phyloP scores from a whole-genome alignment of 306 rosid species.

The Vachellia pachyceras region DNA sequence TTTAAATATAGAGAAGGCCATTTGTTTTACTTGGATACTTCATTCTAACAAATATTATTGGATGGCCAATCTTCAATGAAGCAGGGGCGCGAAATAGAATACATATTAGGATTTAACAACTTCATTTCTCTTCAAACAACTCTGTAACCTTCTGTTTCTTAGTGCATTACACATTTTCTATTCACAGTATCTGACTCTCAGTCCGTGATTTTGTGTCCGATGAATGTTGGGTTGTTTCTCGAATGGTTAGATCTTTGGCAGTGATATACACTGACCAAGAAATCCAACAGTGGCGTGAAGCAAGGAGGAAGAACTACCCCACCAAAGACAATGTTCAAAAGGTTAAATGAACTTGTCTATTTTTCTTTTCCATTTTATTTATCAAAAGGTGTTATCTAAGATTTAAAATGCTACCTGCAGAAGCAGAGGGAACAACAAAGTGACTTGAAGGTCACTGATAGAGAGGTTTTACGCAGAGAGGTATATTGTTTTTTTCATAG shows the following conservation, averaged over 20 bases:
- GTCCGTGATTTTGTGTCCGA: conserved; percentile 33
- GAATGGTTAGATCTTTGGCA: conserved; percentile 52
- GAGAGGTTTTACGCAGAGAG: conserved; percentile 66
- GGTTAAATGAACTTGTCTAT: conserved; percentile 51
- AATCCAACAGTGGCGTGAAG: conserved; percentile 86
- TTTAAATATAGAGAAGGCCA: conserved; percentile 11
- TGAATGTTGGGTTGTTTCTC: conserved; percentile 25
- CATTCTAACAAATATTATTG: background rate
- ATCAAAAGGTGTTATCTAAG: conserved; percentile 45
- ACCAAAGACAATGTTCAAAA: conserved; percentile 53
- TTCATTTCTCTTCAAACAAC: conserved; percentile 18
- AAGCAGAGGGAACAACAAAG: conserved; percentile 41
- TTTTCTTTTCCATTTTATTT: conserved; percentile 17
- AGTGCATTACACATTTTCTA: background rate
- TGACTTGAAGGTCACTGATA: conserved; percentile 46
- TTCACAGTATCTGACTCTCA: background rate
- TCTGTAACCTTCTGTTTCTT: conserved; percentile 29
- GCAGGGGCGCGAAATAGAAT: no score
- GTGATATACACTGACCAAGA: conserved; percentile 71
- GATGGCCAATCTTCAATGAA: no score
- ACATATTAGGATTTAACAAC: background rate
- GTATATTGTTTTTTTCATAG: conserved; percentile 39
- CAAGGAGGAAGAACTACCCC: conserved; percentile 80
- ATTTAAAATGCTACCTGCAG: conserved; percentile 51
- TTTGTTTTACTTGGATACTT: background rate